phyloP scores from a whole-genome alignment of 2,329 filamentous ascomycete species.

The Ploettnerulaceae sp. region DNA sequence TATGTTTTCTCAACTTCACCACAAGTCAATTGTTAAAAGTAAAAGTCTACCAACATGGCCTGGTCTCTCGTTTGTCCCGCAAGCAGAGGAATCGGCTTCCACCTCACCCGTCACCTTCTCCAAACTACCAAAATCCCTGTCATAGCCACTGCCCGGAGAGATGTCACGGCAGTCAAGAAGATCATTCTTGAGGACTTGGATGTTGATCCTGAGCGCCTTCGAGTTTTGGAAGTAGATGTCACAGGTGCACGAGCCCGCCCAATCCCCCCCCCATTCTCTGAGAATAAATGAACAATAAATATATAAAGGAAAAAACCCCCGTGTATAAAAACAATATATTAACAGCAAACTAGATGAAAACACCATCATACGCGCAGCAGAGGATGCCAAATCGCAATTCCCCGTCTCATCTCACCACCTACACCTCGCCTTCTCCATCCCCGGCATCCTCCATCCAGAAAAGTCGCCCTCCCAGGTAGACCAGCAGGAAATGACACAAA shows the following conservation, averaged over 20 bases:
- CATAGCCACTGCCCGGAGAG: slow-evolving; percentile 54
- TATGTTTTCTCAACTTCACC: background rate
- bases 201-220: slow-evolving; percentile 41
- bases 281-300: too few species aligned
- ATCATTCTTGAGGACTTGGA: slow-evolving; percentile 47
- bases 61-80: slow-evolving; percentile 49
- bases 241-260: too few species aligned
- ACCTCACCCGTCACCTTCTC: slow-evolving; percentile 54
- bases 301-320: too few species aligned
- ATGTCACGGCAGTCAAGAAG: slow-evolving; percentile 44
- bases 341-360: slow-evolving; percentile 47
- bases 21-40: background rate
- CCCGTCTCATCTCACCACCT: slow-evolving; percentile 51
- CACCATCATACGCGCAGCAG: slow-evolving; percentile 54
- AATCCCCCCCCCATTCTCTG: too few species aligned
- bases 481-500: slow-evolving; percentile 55
- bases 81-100: slow-evolving; percentile 59
- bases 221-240: slow-evolving; percentile 50
- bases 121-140: slow-evolving; percentile 52
- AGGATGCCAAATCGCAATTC: slow-evolving; percentile 48
- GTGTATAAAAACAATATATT: background rate
- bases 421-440: slow-evolving; percentile 63
- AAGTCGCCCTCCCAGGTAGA: slow-evolving; percentile 64
- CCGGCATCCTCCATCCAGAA: slow-evolving; percentile 69
- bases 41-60: slow-evolving; percentile 21